phyloP scores from a whole-genome alignment of 2,329 filamentous ascomycete genomes.

The Colletotrichum noveboracense region DNA sequence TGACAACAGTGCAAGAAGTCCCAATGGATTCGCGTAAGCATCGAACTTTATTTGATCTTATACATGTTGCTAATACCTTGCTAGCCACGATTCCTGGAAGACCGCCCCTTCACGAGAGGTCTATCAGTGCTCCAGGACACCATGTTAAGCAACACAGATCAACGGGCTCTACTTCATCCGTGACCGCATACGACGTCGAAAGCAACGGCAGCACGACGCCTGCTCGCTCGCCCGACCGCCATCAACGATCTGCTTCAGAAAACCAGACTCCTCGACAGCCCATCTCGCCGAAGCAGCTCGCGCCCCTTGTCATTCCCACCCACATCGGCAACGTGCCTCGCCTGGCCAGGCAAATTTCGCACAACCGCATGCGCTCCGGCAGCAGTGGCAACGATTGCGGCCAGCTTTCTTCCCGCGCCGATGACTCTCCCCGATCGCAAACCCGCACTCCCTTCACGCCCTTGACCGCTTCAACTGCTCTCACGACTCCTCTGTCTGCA shows the following conservation, averaged over 20 bases:
- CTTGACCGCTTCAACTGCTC: constrained; percentile 44
- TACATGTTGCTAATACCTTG: background rate
- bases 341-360: constrained; percentile 41
- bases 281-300: constrained; percentile 58
- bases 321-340: constrained; percentile 18
- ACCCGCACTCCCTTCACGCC: constrained; percentile 51
- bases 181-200: constrained; percentile 27
- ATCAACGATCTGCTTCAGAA: constrained; percentile 21
- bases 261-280: constrained; percentile 28
- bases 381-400: constrained; percentile 46
- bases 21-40: constrained; percentile 74
- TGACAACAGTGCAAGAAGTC: constrained; percentile 72
- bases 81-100: constrained; percentile 71
- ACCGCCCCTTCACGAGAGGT: constrained; percentile 68
- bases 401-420: constrained; percentile 45
- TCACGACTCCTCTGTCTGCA: constrained; percentile 50
- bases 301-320: constrained; percentile 61
- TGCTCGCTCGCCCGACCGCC: constrained; percentile 10
- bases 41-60: background rate
- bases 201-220: background rate
- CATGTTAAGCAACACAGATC: constrained; percentile 52
- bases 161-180: constrained; percentile 37
- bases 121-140: constrained; percentile 64
- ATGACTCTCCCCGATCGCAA: constrained; percentile 48
- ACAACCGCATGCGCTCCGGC: constrained; percentile 51